A percentile compares a stretch with the other conserved stretches of the same genome.
phyloP scores from a whole-genome alignment of 2,329 filamentous ascomycete species.

The Fusarium coffeatum region DNA sequence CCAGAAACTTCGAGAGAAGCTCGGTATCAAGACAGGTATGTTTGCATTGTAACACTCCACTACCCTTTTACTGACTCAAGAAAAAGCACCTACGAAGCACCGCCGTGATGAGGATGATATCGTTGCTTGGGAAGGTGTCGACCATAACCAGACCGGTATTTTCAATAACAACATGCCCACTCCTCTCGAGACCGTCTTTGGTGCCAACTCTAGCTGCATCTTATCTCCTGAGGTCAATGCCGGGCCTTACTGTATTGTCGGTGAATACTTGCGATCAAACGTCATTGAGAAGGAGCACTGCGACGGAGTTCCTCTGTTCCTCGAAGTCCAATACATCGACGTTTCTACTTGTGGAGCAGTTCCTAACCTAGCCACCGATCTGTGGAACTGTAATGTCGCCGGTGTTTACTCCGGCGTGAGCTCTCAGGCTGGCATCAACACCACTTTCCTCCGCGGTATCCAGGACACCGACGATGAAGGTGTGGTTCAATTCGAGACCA shows the following conservation, averaged over 20 bases:
- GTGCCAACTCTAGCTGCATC: constrained; percentile 18
- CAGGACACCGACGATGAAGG: constrained; percentile 15
- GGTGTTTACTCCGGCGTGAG: constrained; percentile 13
- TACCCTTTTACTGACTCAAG: accelerated
- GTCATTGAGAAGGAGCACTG: constrained; percentile 7
- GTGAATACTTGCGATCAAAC: constrained; percentile 16
- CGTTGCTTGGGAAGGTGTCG: background rate
- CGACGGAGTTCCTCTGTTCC: constrained; percentile 6
- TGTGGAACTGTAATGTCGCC: constrained; percentile 21
- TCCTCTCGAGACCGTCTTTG: constrained; percentile 5
- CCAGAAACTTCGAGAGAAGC: constrained; percentile 3
- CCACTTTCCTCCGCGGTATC: constrained; percentile 14
- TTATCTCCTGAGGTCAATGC: background rate
- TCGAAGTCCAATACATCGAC: constrained; percentile 21
- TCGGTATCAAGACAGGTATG: constrained; percentile 9
- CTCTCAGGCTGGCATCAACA: constrained; percentile 5
- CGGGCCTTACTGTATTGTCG: constrained; percentile 1
- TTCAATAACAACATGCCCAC: constrained; percentile 1
- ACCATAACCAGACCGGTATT: constrained; percentile 9
- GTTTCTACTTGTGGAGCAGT: background rate
- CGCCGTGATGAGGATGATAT: constrained; percentile 8
- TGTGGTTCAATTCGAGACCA: constrained; percentile 14
- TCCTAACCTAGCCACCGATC: constrained; percentile 1
- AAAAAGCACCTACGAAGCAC: constrained; percentile 4
- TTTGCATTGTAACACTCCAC: accelerated